These are phyloP conservation scores for Paecilomyces dactylethromorphus DNA, from an alignment of 2,329 filamentous ascomycete species.

Conservation along the genomic window DNA sequence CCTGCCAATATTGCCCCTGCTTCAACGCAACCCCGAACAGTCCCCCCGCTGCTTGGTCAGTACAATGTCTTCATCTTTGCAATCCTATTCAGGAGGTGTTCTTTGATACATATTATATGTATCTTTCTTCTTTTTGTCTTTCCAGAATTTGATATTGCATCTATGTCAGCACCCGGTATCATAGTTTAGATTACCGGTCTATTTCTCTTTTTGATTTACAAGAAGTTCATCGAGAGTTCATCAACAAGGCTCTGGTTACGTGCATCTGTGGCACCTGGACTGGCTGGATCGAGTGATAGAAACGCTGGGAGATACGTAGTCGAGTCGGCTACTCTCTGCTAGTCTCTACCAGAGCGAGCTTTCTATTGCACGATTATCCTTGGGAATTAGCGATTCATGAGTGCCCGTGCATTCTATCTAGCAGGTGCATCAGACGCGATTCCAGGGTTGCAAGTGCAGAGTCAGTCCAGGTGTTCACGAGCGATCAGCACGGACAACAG, in stretches of 20 bases:
- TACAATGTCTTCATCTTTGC: neutral
- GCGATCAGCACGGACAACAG: neutral
- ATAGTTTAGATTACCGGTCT: neutral
- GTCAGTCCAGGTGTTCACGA: neutral
- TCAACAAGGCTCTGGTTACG: neutral
- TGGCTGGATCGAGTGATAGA: neutral
- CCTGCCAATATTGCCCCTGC: neutral
- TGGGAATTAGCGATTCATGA: neutral
- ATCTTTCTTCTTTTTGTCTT: neutral
- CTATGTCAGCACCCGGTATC: neutral
- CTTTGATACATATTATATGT: neutral
- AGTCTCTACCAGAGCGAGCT: neutral
- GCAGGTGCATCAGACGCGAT: neutral
- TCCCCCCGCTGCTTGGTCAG: neutral
- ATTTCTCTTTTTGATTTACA: neutral
- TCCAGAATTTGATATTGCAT: neutral
- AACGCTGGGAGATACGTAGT: neutral
- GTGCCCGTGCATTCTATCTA: neutral
- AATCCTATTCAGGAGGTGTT: neutral
- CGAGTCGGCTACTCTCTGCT: neutral
- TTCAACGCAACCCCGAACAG: neutral
- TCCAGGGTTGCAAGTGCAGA: neutral
- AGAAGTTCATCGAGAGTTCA: neutral
- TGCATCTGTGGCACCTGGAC: neutral
- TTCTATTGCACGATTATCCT: neutral